These are phyloP conservation scores for Holtermannia corniformis DNA, from an alignment of 768 basidiomycete genomes.

Conservation along the genomic window DNA sequence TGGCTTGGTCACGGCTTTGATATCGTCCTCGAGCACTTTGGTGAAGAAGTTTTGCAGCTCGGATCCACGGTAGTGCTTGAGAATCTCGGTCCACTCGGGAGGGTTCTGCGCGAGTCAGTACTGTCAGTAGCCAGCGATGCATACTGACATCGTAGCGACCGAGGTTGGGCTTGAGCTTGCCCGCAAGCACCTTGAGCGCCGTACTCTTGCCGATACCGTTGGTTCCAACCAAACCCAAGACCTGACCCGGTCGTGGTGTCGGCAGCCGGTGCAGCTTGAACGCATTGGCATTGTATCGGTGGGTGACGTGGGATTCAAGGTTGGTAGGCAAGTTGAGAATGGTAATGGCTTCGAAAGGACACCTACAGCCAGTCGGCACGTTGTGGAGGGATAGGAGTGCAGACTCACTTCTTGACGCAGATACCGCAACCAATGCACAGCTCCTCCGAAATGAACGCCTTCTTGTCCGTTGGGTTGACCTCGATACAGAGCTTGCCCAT, in stretches of 20 bases:
- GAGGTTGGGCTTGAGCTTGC: constrained; percentile 95
- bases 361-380: constrained; percentile 48
- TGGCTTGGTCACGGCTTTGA: constrained; percentile 97
- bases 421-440: constrained; percentile 99
- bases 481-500: constrained; percentile 99
- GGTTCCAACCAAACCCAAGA: constrained; percentile 95
- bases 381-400: not conserved
- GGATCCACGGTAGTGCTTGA: constrained; percentile 96
- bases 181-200: constrained; percentile 89
- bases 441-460: constrained; percentile 97
- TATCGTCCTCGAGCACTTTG: constrained; percentile 94
- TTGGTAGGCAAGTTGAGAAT: constrained; percentile 99
- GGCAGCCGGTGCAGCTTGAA: constrained; percentile 98
- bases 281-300: constrained; percentile 94
- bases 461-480: constrained; percentile 90
- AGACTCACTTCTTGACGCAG: constrained; percentile 90
- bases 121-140: too few relatives aligned
- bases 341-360: constrained; percentile 96
- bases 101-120: too few relatives aligned
- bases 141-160: constrained; percentile 95
- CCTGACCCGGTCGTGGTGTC: constrained; percentile 93
- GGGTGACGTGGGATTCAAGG: constrained; percentile 88
- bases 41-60: constrained; percentile 99
- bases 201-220: constrained; percentile 99
- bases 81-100: constrained; percentile 97